Evolutionary conservation across 257 asterid genomes (phyloP).

Genomic region (Vinca minor): DNA sequence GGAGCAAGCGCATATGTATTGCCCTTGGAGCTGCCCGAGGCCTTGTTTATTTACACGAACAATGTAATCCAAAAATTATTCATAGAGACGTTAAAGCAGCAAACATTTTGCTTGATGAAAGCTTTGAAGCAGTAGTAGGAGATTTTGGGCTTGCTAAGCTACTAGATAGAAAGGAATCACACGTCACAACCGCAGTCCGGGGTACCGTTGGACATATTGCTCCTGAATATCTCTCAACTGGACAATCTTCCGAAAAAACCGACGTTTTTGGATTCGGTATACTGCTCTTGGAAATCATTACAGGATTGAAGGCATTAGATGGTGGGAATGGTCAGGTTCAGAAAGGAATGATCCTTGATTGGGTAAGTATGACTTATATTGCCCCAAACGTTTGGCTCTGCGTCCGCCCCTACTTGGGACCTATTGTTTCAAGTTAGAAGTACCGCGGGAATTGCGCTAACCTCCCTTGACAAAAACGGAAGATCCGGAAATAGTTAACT

Average conservation of each 20-base stretch:
- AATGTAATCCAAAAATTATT: conserved; percentile 80
- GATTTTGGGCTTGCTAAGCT: conserved; percentile 96
- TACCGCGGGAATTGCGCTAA: too few relatives aligned
- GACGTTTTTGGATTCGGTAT: conserved; percentile 93
- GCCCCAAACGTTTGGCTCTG: background rate
- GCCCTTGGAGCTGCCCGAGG: conserved; percentile 97
- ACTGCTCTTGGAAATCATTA: conserved; percentile 71
- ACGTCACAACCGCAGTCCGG: conserved; percentile 92
- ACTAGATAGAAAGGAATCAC: conserved; percentile 74
- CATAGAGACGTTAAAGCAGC: conserved; percentile 96
- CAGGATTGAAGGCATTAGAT: conserved; percentile 72
- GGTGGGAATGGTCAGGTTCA: conserved; percentile 54
- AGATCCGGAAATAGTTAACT: background rate
- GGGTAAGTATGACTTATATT: conserved; percentile 37
- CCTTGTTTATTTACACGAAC: conserved; percentile 76
- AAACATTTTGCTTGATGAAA: conserved; percentile 77
- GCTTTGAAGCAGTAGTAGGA: conserved; percentile 88
- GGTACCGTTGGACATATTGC: conserved; percentile 93
- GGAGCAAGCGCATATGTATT: conserved; percentile 67
- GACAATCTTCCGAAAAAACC: conserved; percentile 89
- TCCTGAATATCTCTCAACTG: conserved; percentile 90
- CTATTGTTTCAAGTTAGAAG: too few relatives aligned
- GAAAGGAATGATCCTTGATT: conserved; percentile 83
- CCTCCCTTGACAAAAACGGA: too few relatives aligned
- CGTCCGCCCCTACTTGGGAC: too few relatives aligned